Conservation (phyloP, 345 rosid species). For the Limnanthes douglasii region DNA sequence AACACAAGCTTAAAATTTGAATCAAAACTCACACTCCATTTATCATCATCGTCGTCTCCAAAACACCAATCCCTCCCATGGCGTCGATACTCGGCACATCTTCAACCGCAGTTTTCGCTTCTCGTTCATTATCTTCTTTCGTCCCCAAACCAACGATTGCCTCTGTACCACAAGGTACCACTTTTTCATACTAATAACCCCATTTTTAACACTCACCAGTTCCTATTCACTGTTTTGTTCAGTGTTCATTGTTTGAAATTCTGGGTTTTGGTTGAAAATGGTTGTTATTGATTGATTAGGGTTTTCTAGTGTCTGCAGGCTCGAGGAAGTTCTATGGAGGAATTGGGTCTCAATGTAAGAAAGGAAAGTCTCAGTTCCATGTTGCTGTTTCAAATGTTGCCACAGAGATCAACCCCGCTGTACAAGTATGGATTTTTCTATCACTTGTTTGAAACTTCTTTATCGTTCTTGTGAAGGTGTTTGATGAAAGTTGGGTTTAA, state of each 20-base stretch:
- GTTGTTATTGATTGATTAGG: no score
- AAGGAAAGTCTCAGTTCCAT: conserved; percentile 24
- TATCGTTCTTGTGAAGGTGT: no score
- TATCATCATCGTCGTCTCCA: no score
- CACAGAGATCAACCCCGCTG: conserved; percentile 31
- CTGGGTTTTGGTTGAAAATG: no score
- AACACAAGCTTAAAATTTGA: conserved; percentile 5
- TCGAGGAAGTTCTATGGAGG: conserved; percentile 25
- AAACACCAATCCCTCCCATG: no score
- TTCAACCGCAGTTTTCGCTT: conserved; percentile 23
- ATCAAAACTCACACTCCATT: conserved; percentile 1
- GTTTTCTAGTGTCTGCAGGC: no score
- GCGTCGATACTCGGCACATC: conserved; percentile 38
- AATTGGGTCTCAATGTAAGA: conserved; percentile 22
- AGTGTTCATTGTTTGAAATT: no score
- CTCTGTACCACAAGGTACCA: no score
- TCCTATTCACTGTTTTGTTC: no score
- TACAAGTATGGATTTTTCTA: conserved; percentile 18
- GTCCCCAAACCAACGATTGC: conserved; percentile 18
- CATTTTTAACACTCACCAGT: no score
- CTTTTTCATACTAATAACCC: no score
- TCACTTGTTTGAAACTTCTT: background rate
- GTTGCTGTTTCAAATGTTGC: conserved; percentile 41
- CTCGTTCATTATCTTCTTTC: conserved; percentile 24
- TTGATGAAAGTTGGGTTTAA: background rate